Base-by-base conservation (phyloP, 129 eudicot species). In the Helianthus tuberosus region DNA sequence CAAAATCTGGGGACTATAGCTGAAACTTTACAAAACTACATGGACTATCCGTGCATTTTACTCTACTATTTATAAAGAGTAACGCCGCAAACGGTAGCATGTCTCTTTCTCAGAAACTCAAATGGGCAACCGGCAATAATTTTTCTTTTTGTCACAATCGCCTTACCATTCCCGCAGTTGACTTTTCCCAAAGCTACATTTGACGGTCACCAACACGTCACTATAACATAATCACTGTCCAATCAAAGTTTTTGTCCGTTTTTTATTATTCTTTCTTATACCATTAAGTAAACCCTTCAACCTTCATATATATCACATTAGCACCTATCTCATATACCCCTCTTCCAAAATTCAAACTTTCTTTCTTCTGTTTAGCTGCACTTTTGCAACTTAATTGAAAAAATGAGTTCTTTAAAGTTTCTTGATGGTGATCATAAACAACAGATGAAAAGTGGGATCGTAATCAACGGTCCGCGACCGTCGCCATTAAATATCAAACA, bases 381-480 rank as follows among this genome's bases (percentile, higher is more conserved):
- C 8, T 57, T 41, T 66, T 25, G 14, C 44, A 75, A 32, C 36
- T 32, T 32, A 0, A 32, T 32, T 32, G 4, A 32, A 32, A 32
- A 32, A 16, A 77, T 78, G 82, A 78, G 68, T 49, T 72, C 73
- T 53, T 52, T 51, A 64, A 78, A 54, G 68, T 54, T 71, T 78
- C 44, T 64, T 78, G 77, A 52, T 38, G 77, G 39, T 44, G 73
- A 43, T 71, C 62, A 48, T 5, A 64, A 71, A 29, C 60, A 53
- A 41, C 66, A 11, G 15, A 1, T 17, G 62, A 78, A 46, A 78
- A 53, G 67, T 8, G 77, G 61, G 48, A 54, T 54, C 29, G 61
- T 54, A 57, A 71, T 83, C 66, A 80, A 85, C 14, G 88, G 92
- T 62, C 82, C 83, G 0, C 86, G 91, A 53, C 90, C 93, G 4